Base-by-base conservation (phyloP, 108 stramenopile genomes). In the Discostella stelligeroides region DNA sequence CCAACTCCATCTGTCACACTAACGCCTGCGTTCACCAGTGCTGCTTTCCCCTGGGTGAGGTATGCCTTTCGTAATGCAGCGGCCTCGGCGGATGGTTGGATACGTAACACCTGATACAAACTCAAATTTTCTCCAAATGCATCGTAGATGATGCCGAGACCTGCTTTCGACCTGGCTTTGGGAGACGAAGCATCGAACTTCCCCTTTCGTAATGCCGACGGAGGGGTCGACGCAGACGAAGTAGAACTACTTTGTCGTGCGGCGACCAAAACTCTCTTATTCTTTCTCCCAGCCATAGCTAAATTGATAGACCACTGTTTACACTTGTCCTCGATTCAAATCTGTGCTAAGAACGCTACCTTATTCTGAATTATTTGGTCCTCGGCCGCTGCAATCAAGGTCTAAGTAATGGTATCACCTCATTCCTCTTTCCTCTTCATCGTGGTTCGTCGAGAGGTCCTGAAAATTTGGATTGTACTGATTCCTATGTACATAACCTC, bases 151-250 rank as follows among this genome's bases (percentile, higher is more conserved):
- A 64, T 48, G 39, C 63, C 51, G 0, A 72, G 50, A 51, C 59
- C 58, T 43, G 59, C 8, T 27, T 25, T 27, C 55, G 25, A 8
- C 20, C 6, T 15, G 60, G 38, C 8, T 42, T 14, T 25, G 14
- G 60, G 20, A 1, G 18, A 17, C 2, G 39, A 42, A 20, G 27
- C 43, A 30, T 50, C 58, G 24, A 43, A 70, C 49, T 70, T 70
- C 10, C 69, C 59, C 21, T n/a, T 70, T 50, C 69, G 45, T 21
- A 70, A 42, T 37, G 47, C 69, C 25, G 69, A 70, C 10, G 47
- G 69, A 7, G 69, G 69, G 28, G 49, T 18, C 20, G 59, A 60
- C 1, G 66, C 45, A 5, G 15, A 28, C 20, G 62, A 21, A 28
- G 62, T 46, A 28, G 20, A 63, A 34, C 34, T 34, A 34, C 34